Evolutionary conservation across 192 early-diverging fungal species (phyloP).

Genomic region (Coemansia sp.): DNA sequence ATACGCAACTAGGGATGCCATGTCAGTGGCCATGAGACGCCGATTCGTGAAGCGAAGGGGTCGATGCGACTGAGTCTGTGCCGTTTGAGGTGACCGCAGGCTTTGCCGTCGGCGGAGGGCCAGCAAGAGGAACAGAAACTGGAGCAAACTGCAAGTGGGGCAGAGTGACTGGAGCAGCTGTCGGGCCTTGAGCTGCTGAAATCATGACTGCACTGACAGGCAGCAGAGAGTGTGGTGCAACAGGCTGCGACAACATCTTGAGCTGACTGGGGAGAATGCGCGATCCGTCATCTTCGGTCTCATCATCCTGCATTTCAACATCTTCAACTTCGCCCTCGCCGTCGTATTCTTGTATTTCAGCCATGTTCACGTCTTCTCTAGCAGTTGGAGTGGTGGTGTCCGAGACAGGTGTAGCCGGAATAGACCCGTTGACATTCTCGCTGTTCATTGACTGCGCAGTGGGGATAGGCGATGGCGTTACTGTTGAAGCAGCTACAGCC

Average conservation of each 20-base stretch:
- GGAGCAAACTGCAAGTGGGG: constrained; percentile 6
- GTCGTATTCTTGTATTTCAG: constrained; percentile 14
- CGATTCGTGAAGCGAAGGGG: neutral
- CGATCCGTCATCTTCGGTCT: constrained; percentile 18
- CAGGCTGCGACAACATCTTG: neutral
- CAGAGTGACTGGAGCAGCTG: constrained; percentile 13
- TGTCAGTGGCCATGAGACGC: neutral
- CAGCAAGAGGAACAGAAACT: neutral
- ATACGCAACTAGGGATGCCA: neutral
- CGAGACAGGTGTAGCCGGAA: constrained; percentile 36
- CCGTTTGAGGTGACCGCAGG: constrained; percentile 9
- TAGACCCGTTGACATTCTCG: constrained; percentile 21
- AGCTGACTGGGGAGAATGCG: neutral
- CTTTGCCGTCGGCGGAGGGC: constrained; percentile 15
- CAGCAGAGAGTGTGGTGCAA: neutral
- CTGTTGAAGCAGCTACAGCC: constrained; percentile 4
- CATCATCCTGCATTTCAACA: constrained; percentile 52
- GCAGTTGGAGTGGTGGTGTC: constrained; percentile 28
- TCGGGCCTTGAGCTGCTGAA: neutral
- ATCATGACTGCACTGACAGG: neutral
- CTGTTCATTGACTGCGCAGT: constrained; percentile 17
- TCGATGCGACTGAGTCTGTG: neutral
- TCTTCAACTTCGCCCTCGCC: constrained; percentile 50
- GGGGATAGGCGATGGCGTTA: constrained; percentile 23
- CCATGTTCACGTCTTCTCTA: constrained; percentile 11